A percentile compares a stretch with the other conserved stretches of the same genome.
phyloP scores from a whole-genome alignment of 1,139 yeast species.

The Debaryomycetaceae sp. region DNA sequence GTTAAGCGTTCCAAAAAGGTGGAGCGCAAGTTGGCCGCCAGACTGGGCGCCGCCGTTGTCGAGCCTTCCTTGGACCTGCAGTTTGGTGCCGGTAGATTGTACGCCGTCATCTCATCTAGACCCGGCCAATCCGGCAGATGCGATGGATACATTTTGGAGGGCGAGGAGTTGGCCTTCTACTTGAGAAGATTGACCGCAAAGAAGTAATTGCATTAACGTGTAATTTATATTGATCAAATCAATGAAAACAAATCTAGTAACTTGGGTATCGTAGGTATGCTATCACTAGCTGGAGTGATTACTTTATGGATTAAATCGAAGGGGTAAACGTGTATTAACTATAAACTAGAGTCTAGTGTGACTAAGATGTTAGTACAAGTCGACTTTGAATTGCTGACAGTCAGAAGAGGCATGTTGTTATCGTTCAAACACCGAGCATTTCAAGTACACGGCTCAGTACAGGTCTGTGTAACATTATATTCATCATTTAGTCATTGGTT shows the following conservation, averaged over 20 bases:
- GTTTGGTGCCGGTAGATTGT: conserved; percentile 97
- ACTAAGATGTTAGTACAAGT: conserved; percentile 1
- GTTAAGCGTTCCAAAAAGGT: conserved; percentile 68
- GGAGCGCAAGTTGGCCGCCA: conserved; percentile 85
- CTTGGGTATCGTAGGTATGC: no score
- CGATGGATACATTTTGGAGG: conserved; percentile 99
- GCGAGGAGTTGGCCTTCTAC: conserved; percentile 99
- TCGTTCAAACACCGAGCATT: conserved; percentile 8
- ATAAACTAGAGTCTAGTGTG: no score
- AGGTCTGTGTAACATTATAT: conserved; percentile 31
- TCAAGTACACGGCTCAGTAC: conserved; percentile 19
- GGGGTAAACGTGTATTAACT: neutral
- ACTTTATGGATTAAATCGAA: neutral
- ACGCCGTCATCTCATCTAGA: conserved; percentile 98
- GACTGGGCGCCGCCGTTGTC: conserved; percentile 76
- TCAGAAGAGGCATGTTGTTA: conserved; percentile 18
- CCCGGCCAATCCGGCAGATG: conserved; percentile 99
- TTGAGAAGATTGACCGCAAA: conserved; percentile 98
- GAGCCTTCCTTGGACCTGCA: conserved; percentile 90
- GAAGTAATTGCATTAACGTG: conserved; percentile 49
- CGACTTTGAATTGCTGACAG: conserved; percentile 2
- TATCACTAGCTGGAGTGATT: neutral
- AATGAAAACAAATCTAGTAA: no score
- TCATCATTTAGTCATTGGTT: conserved; percentile 16
- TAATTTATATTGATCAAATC: conserved; percentile 1